Evolutionary conservation across 116 monocot species (phyloP).

Genomic region (Dioscorea cayenensis): DNA sequence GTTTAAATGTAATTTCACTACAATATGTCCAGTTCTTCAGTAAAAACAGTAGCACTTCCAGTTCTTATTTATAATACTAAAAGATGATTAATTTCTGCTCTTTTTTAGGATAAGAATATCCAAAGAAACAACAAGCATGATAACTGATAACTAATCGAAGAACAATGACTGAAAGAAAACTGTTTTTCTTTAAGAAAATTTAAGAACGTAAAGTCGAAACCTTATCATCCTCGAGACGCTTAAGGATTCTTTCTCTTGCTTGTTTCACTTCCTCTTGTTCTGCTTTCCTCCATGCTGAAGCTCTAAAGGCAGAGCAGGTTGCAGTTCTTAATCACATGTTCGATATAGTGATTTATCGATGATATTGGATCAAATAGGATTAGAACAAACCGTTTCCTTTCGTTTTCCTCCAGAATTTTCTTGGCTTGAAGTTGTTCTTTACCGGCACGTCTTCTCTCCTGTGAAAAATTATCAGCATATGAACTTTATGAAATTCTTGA

Average conservation of each 20-base stretch:
- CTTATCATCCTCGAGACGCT: constrained; percentile 89
- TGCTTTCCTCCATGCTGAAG: constrained; percentile 51
- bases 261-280: constrained; percentile 95
- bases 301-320: constrained; percentile 20
- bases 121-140: too few relatives aligned
- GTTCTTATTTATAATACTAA: too few relatives aligned
- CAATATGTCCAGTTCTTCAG: background rate
- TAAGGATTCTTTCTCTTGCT: constrained; percentile 89
- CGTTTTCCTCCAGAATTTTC: background rate
- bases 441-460: background rate
- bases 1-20: background rate
- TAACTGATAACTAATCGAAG: too few relatives aligned
- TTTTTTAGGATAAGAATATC: too few relatives aligned
- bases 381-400: background rate
- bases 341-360: background rate
- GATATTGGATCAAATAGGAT: background rate
- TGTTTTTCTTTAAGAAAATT: background rate
- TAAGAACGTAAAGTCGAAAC: constrained; percentile 11
- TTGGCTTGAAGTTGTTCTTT: background rate
- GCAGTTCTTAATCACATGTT: background rate
- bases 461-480: background rate
- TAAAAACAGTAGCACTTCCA: background rate
- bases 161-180: too few relatives aligned
- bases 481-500: too few relatives aligned
- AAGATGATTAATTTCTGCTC: too few relatives aligned